phyloP scores from a whole-genome alignment of 1,284 basidiomycete genomes.

The Pyrrhoderma noxium region DNA sequence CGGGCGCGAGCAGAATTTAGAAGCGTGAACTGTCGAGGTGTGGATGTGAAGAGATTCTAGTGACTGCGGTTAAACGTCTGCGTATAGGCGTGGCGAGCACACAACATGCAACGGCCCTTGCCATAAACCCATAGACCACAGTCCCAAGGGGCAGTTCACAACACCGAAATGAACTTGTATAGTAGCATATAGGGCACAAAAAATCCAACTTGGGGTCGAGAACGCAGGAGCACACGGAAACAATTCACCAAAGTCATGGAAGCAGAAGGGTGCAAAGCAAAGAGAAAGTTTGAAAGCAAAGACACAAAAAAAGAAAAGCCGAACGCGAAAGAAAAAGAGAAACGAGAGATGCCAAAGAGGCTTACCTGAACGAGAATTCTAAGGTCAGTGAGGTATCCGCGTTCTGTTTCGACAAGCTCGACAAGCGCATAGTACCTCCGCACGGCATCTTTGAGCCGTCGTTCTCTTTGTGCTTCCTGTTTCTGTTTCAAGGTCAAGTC shows the following conservation, averaged over 20 bases:
- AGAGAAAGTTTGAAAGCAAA: neutral
- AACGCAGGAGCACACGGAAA: neutral
- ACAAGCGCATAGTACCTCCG: conserved; percentile 15
- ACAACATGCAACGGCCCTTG: too few species aligned
- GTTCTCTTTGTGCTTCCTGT: conserved; percentile 6
- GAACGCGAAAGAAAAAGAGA: neutral
- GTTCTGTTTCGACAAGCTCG: conserved; percentile 17
- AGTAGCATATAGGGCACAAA: too few species aligned
- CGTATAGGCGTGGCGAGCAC: too few species aligned
- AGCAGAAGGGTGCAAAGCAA: neutral
- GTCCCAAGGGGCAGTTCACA: too few species aligned
- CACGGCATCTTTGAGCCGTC: conserved; percentile 14
- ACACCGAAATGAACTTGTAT: too few species aligned
- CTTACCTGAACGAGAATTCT: conserved; percentile 16
- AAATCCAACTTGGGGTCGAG: neutral
- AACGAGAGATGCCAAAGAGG: neutral
- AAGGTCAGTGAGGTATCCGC: conserved; percentile 15
- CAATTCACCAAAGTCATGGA: too few species aligned
- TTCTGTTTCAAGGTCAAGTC: neutral
- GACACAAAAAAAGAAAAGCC: neutral
- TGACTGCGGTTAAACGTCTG: too few species aligned
- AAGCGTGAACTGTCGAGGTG: too few species aligned
- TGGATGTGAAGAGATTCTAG: too few species aligned
- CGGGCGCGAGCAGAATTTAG: too few species aligned
- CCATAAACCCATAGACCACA: too few species aligned